Conservation (phyloP, 2,329 filamentous ascomycete species). For the Rhynchosporium agropyri region DNA sequence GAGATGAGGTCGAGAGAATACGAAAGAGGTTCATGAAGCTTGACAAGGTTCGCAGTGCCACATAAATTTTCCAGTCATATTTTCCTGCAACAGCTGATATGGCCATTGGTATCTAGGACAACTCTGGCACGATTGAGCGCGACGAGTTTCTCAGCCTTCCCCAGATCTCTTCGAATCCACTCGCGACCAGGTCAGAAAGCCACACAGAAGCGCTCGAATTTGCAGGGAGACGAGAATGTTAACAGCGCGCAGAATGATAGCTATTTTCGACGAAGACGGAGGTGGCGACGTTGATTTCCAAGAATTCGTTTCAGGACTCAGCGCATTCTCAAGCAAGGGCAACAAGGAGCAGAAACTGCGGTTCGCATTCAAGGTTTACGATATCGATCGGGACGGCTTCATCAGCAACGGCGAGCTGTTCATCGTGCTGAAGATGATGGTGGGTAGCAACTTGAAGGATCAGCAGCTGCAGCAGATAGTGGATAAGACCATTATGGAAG, state of each 20-base stretch:
- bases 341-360: conserved; percentile 98
- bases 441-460: conserved; percentile 98
- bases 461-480: conserved; percentile 99
- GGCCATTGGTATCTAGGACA: conserved; percentile 64
- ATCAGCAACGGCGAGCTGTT: conserved; percentile 99
- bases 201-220: background rate
- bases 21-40: conserved; percentile 99
- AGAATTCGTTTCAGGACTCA: conserved; percentile 94
- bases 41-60: conserved; percentile 72
- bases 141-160: conserved; percentile 97
- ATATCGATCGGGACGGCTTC: conserved; percentile 97
- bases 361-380: conserved; percentile 99
- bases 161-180: conserved; percentile 95
- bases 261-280: conserved; percentile 98
- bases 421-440: conserved; percentile 99
- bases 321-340: conserved; percentile 94
- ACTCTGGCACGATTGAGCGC: conserved; percentile 96
- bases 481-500: conserved; percentile 99
- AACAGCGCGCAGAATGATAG: conserved; percentile 79
- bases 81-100: conserved; percentile 13
- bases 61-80: conserved; percentile 1
- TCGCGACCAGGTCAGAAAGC: conserved; percentile 75
- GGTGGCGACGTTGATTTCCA: conserved; percentile 98
- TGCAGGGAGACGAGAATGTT: conserved; percentile 3
- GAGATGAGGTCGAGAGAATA: conserved; percentile 93